Conservation (phyloP, 1,284 basidiomycete genomes). For the Cutaneotrichosporon sp. region DNA sequence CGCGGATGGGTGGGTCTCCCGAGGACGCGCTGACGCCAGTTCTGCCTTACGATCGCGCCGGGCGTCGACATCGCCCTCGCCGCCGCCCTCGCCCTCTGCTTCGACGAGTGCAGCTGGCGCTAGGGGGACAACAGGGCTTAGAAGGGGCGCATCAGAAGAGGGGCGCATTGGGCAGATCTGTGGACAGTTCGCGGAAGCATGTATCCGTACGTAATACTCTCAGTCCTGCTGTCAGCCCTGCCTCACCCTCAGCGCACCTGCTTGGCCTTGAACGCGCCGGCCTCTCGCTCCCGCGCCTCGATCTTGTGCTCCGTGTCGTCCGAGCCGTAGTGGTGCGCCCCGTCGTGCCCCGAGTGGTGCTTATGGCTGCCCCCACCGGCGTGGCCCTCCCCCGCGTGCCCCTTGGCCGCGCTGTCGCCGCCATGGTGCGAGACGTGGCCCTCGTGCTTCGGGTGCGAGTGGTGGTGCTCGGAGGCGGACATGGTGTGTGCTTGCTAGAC, state of each 20-base stretch:
- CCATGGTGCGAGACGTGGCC: constrained; percentile 17
- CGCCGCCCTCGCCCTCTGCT: background rate
- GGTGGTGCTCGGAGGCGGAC: constrained; percentile 27
- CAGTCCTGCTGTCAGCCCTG: background rate
- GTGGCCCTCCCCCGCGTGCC: background rate
- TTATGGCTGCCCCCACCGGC: background rate
- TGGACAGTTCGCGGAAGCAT: no score
- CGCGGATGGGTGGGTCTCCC: background rate
- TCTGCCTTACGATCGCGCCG: background rate
- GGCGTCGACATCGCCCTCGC: background rate
- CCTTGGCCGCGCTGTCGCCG: constrained; percentile 9
- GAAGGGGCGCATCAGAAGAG: no score
- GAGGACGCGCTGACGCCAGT: background rate
- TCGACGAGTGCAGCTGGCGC: constrained; percentile 1
- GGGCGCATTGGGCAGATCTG: no score
- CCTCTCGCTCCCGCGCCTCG: background rate
- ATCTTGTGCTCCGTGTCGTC: constrained; percentile 4
- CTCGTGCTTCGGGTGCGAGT: constrained; percentile 26
- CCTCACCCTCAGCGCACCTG: background rate
- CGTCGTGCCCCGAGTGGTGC: background rate
- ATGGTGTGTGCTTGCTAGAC: constrained; percentile 23
- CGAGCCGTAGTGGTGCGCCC: background rate
- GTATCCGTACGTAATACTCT: background rate
- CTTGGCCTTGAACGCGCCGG: background rate
- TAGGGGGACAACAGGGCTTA: background rate